Percentiles rank a stretch among this genome's conserved stretches.
These are phyloP conservation scores for Aspergillus calidoustus DNA, from an alignment of 2,329 filamentous ascomycete genomes.

Conservation along the genomic window DNA sequence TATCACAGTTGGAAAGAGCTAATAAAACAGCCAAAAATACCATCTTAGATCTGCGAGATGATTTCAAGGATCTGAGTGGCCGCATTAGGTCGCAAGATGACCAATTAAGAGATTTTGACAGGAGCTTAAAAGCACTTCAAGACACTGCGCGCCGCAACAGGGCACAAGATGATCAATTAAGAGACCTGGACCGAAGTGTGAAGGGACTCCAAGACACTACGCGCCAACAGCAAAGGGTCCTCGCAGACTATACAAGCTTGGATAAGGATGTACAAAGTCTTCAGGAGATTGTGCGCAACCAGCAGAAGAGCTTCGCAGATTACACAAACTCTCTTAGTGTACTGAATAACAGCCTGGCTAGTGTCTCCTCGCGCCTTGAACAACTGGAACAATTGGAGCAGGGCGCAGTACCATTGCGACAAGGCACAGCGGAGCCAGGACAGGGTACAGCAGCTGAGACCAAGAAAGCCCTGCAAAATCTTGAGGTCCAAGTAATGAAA, in stretches of 20 bases:
- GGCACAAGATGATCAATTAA: not conserved
- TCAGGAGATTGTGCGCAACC: not conserved
- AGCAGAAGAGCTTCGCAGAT: slow-evolving; percentile 2
- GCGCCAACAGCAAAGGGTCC: not conserved
- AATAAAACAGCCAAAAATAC: slow-evolving; percentile 8
- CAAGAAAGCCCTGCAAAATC: not conserved
- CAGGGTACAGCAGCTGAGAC: not conserved
- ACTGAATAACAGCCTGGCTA: not conserved
- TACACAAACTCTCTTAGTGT: slow-evolving; percentile 9
- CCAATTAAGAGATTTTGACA: not conserved
- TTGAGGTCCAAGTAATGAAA: not conserved
- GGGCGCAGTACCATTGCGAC: too few relatives aligned
- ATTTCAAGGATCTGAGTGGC: not conserved
- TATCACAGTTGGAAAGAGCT: slow-evolving; percentile 26
- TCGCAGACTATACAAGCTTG: not conserved
- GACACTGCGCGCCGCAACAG: not conserved
- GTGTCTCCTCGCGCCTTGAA: not conserved
- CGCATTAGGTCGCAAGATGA: not conserved
- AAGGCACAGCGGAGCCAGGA: not conserved
- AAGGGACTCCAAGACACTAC: not conserved
- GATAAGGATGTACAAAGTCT: slow-evolving; percentile 10
- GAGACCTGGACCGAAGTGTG: not conserved
- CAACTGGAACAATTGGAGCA: slow-evolving; percentile 4
- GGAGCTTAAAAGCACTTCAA: slow-evolving; percentile 8
- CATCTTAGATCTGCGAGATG: not conserved